phyloP scores from a whole-genome alignment of 495 filamentous ascomycete genomes.

The Haplographium delicatum region DNA sequence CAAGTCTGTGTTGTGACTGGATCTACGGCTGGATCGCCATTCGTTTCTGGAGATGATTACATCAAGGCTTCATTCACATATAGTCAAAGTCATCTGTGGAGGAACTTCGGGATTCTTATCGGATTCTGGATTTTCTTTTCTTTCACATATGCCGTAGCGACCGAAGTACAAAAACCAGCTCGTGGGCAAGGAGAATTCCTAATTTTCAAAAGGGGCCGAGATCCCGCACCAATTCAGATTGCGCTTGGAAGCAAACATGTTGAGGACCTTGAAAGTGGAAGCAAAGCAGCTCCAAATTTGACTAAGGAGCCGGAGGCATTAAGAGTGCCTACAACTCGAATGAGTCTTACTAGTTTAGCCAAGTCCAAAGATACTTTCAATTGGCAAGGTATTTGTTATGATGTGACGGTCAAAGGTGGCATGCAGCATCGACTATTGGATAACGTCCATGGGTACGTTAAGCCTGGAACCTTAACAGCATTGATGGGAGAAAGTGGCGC shows the following conservation, averaged over 20 bases:
- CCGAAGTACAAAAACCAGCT: slow-evolving; percentile 65
- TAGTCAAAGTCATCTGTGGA: slow-evolving; percentile 35
- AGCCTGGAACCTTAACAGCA: slow-evolving; percentile 65
- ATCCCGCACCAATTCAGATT: too few relatives aligned
- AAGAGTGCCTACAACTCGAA: too few relatives aligned
- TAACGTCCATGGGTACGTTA: slow-evolving; percentile 64
- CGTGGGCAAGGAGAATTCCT: slow-evolving; percentile 63
- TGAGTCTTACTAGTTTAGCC: too few relatives aligned
- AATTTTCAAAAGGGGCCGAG: slow-evolving; percentile 58
- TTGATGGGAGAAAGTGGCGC: slow-evolving; percentile 60
- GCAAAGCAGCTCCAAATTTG: too few relatives aligned
- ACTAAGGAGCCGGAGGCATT: too few relatives aligned
- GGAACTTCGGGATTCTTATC: slow-evolving; percentile 59
- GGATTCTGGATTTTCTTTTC: slow-evolving; percentile 64
- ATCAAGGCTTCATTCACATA: slow-evolving; percentile 55
- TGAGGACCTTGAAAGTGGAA: too few relatives aligned
- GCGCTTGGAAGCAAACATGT: too few relatives aligned
- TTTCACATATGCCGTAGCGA: slow-evolving; percentile 53
- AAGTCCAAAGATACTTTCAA: slow-evolving; percentile 69
- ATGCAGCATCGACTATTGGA: slow-evolving; percentile 53
- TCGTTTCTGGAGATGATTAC: slow-evolving; percentile 60
- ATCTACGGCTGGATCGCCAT: slow-evolving; percentile 40
- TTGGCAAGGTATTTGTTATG: slow-evolving; percentile 75
- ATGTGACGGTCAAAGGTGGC: slow-evolving; percentile 56
- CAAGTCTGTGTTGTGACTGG: slow-evolving; percentile 60